Percentiles rank a stretch among this genome's conserved stretches.
phyloP scores from a whole-genome alignment of 2,329 filamentous ascomycete genomes.

The Hypoxylon sp. region DNA sequence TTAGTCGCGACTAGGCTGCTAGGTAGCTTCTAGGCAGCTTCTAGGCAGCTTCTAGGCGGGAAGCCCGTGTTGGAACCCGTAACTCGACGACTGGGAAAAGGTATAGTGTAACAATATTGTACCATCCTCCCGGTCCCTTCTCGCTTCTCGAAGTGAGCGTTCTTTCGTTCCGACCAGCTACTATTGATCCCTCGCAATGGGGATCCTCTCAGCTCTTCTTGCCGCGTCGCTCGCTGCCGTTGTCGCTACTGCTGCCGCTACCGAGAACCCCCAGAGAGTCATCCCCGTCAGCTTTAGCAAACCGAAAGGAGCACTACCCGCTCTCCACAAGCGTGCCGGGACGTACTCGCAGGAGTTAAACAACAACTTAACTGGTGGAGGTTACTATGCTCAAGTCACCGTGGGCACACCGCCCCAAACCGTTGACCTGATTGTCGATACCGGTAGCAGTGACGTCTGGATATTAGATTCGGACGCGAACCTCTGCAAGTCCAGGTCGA shows the following conservation, averaged over 20 bases:
- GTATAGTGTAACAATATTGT: not conserved
- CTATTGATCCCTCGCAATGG: constrained; percentile 38
- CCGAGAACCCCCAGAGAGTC: constrained; percentile 47
- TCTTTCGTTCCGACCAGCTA: not conserved
- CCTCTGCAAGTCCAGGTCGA: constrained; percentile 57
- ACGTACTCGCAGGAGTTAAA: constrained; percentile 59
- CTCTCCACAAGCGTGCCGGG: constrained; percentile 44
- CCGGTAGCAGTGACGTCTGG: constrained; percentile 75
- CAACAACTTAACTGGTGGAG: constrained; percentile 69
- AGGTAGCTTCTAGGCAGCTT: constrained; percentile 13
- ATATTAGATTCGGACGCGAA: constrained; percentile 59
- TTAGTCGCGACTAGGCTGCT: constrained; percentile 5
- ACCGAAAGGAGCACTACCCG: constrained; percentile 33
- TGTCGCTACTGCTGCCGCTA: constrained; percentile 22
- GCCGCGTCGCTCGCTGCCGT: constrained; percentile 35
- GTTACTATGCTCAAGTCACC: constrained; percentile 70
- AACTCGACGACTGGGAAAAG: not conserved
- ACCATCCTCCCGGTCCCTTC: constrained; percentile 1
- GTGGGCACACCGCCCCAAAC: constrained; percentile 72
- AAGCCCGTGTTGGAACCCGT: not conserved
- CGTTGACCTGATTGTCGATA: constrained; percentile 71
- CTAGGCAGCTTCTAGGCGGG: constrained; percentile 15
- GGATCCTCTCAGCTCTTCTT: constrained; percentile 36
- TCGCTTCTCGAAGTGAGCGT: not conserved
- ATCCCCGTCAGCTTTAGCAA: constrained; percentile 50